Evolutionary conservation across 768 basidiomycete species (phyloP), one percentile per base, ranked within the genome.

Genomic region (Suillus subluteus): DNA sequence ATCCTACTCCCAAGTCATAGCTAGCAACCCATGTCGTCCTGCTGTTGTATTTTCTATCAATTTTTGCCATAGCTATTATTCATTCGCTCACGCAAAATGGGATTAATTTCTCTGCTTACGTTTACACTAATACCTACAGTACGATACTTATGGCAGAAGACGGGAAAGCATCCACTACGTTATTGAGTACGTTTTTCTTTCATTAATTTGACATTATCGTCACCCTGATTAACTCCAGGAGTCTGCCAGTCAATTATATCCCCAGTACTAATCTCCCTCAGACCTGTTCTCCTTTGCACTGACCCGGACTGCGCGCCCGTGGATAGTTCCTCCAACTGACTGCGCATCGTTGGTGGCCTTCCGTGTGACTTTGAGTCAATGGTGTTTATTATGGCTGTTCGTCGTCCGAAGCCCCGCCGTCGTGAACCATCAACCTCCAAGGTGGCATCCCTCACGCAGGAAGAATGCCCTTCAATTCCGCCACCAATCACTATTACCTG

Each of bases 241-340:
- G 48, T 50, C 48, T 50, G 48, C 48, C 23, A 23, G 23, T 50
- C 5, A 50, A 13, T 50, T 6, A 50, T 1, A 50, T 50, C 48
- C 48, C 12, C n/a, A 50, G 48, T 50, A 50, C 48, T 50, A 50
- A 50, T 50, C 23, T 0, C 48, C 48, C 48, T 50, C 48, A 50
- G 48, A 23, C 7, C 7, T 23, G 13, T 50, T 50, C 48, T 26
- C 23, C 48, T 50, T 50, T 50, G 48, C 23, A 50, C 48, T 46
- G 2, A 7, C 48, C 48, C 5, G 3, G 48, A 50, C 48, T 50
- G 48, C 6, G 1, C 48, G 3, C 48, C 48, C 2, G 2, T 50
- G 48, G 48, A 50, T 15, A 50, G 23, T 26, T 50, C 48, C 48
- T 50, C 48, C 48, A 50, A 50, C 48, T 50, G 48, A 50, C 48